These are phyloP conservation scores for Kwoniella mangroviensis DNA, from an alignment of 768 basidiomycete species.

Conservation along the genomic window DNA sequence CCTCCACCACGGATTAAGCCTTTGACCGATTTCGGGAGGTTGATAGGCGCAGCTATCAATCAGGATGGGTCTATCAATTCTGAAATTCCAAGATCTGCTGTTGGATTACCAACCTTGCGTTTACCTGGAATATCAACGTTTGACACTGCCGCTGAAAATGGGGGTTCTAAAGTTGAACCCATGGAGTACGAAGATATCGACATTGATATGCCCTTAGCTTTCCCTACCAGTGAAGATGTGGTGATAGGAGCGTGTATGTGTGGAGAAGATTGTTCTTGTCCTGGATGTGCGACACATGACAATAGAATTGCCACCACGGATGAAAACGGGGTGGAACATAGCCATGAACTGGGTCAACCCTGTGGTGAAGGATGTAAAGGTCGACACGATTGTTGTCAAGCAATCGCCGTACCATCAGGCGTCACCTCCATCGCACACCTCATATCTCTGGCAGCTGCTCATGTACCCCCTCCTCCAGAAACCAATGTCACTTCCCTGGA, in stretches of 20 bases:
- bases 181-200: constrained; percentile 49
- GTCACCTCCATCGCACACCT: constrained; percentile 52
- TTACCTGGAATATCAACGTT: constrained; percentile 47
- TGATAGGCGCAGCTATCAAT: constrained; percentile 46
- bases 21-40: constrained; percentile 41
- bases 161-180: constrained; percentile 35
- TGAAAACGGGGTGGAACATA: constrained; percentile 10
- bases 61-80: constrained; percentile 38
- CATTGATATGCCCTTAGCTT: constrained; percentile 37
- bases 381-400: constrained; percentile 47
- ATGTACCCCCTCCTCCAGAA: constrained; percentile 42
- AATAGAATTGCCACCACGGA: constrained; percentile 13
- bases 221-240: constrained; percentile 47
- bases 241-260: constrained; percentile 56
- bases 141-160: constrained; percentile 39
- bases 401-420: constrained; percentile 47
- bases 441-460: constrained; percentile 45
- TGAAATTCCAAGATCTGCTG: constrained; percentile 41
- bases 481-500: constrained; percentile 27
- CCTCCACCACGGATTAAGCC: constrained; percentile 37
- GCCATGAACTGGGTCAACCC: constrained; percentile 10
- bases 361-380: constrained; percentile 44
- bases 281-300: constrained; percentile 54
- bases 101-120: constrained; percentile 42
- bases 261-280: constrained; percentile 56